Evolutionary conservation across 305 asterid species (phyloP).

Genomic region (Lippia alba): DNA sequence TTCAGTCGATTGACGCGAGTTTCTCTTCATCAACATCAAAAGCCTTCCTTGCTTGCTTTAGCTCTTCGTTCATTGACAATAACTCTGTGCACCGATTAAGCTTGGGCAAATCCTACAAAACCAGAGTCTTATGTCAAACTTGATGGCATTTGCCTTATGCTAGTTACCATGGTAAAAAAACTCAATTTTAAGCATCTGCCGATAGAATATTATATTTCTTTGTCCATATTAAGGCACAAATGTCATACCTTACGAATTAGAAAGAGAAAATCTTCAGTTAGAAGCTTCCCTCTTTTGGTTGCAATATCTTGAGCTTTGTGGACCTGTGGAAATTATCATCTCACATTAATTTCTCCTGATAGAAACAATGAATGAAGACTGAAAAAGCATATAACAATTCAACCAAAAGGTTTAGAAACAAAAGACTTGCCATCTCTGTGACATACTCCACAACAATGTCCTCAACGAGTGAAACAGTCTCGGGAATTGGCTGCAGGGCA

Average conservation of each 20-base stretch:
- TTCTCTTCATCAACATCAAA: conserved; percentile 90
- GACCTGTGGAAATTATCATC: conserved; percentile 53
- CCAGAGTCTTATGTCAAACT: conserved; percentile 1
- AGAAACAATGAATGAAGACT: not conserved
- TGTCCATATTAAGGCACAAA: conserved; percentile 1
- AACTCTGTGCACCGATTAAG: conserved; percentile 82
- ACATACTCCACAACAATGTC: conserved; percentile 96
- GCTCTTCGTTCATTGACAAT: conserved; percentile 88
- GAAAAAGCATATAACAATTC: not conserved
- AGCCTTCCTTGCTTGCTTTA: conserved; percentile 92
- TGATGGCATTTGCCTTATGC: not conserved
- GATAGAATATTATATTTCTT: not conserved
- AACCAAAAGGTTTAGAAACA: not conserved
- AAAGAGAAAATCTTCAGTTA: conserved; percentile 89
- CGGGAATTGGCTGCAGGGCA: conserved; percentile 81
- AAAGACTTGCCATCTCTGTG: conserved; percentile 71
- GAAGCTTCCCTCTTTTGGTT: conserved; percentile 83
- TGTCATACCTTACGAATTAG: conserved; percentile 76
- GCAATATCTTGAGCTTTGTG: conserved; percentile 93
- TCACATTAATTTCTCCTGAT: conserved; percentile 1
- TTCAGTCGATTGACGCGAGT: conserved; percentile 66
- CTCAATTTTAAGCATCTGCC: not conserved
- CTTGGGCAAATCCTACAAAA: conserved; percentile 85
- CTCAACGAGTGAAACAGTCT: conserved; percentile 87
- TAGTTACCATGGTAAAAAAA: not conserved